Evolutionary conservation across 768 basidiomycete genomes (phyloP).

Genomic region (Boletus eberwhitei): DNA sequence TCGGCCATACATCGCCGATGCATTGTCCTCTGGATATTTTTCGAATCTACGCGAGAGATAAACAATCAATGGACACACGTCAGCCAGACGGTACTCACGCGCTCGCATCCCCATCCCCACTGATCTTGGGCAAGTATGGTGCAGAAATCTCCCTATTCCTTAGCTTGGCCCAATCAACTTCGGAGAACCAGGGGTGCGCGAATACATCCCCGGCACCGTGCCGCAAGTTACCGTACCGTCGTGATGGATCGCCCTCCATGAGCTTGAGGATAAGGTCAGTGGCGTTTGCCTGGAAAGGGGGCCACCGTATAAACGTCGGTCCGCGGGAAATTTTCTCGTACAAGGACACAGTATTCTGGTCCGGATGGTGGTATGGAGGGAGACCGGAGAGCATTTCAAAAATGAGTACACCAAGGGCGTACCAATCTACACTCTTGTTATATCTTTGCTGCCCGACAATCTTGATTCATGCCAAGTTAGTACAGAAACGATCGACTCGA

Average conservation of each 20-base stretch:
- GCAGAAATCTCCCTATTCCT: constrained; percentile 85
- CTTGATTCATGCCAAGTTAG: constrained; percentile 32
- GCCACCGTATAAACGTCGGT: constrained; percentile 74
- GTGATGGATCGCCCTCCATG: constrained; percentile 84
- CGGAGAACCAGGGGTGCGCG: constrained; percentile 88
- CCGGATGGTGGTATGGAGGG: constrained; percentile 89
- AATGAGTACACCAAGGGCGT: constrained; percentile 93
- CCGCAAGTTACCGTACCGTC: constrained; percentile 85
- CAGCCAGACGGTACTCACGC: constrained; percentile 51
- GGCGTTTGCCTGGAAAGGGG: constrained; percentile 69
- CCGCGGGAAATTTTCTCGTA: constrained; percentile 90
- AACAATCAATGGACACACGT: not conserved
- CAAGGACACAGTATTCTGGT: constrained; percentile 78
- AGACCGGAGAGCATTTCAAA: constrained; percentile 98
- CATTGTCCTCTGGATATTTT: constrained; percentile 74
- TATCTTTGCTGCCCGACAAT: constrained; percentile 82
- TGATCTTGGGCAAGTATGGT: constrained; percentile 91
- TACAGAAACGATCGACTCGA: constrained; percentile 14
- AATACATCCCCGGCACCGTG: constrained; percentile 92
- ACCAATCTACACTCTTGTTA: constrained; percentile 98
- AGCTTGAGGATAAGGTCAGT: constrained; percentile 88
- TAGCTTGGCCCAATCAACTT: constrained; percentile 88
- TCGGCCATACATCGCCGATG: constrained; percentile 55
- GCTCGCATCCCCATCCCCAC: constrained; percentile 92
- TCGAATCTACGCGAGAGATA: constrained; percentile 54